Conservation (phyloP, 1,284 basidiomycete genomes). For the Sporisorium scitamineum region DNA sequence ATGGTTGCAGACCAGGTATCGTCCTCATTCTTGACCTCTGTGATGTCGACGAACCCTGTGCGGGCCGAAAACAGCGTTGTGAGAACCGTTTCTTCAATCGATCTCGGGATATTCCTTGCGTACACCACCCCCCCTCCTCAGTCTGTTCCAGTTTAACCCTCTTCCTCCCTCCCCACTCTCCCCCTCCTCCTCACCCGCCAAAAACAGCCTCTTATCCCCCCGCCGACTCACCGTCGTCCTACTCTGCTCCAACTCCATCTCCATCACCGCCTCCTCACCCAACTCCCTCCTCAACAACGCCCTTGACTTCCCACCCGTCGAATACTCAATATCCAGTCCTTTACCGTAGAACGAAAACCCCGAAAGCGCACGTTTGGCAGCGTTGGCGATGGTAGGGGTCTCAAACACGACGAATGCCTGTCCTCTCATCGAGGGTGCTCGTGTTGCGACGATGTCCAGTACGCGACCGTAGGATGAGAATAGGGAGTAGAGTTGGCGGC, state of each 20-base stretch:
- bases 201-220: slow-evolving; percentile 58
- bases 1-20: slow-evolving; percentile 73
- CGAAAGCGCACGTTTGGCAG: slow-evolving; percentile 88
- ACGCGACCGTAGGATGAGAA: slow-evolving; percentile 94
- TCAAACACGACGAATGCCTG: slow-evolving; percentile 97
- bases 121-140: slow-evolving; percentile 34
- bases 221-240: slow-evolving; percentile 10
- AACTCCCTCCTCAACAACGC: slow-evolving; percentile 74
- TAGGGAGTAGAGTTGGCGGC: slow-evolving; percentile 84
- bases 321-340: slow-evolving; percentile 83
- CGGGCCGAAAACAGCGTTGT: slow-evolving; percentile 13
- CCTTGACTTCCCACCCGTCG: slow-evolving; percentile 81
- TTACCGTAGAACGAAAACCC: slow-evolving; percentile 95
- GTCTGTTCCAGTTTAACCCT: slow-evolving; percentile 61
- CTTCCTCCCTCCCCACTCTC: slow-evolving; percentile 74
- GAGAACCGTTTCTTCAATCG: slow-evolving; percentile 7
- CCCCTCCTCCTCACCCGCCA: slow-evolving; percentile 76
- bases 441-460: slow-evolving; percentile 93
- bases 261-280: slow-evolving; percentile 55
- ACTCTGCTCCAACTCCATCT: slow-evolving; percentile 39
- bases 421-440: slow-evolving; percentile 86
- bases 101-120: slow-evolving; percentile 79
- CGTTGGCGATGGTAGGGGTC: slow-evolving; percentile 86
- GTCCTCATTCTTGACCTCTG: slow-evolving; percentile 71
- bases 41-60: not conserved